These are phyloP conservation scores for Triangularia setosa DNA, from an alignment of 2,329 filamentous ascomycete species.

Conservation along the genomic window DNA sequence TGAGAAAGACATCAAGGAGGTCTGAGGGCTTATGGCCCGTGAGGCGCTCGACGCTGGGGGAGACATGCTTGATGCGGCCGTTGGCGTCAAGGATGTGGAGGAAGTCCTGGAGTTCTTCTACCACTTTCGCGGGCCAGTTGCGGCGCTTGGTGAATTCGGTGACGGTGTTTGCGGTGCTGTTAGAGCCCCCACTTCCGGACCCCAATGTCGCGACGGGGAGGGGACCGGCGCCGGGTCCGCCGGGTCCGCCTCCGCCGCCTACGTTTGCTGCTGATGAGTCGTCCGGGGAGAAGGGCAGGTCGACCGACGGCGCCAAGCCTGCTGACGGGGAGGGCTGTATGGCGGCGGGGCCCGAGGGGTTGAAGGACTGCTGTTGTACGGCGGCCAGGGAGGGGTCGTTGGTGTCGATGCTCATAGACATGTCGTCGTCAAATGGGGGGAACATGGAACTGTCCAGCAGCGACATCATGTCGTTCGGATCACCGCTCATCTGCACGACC, in stretches of 20 bases:
- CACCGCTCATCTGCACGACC: conserved; percentile 26
- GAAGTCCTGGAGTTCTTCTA: conserved; percentile 87
- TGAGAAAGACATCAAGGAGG: conserved; percentile 70
- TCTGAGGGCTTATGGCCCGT: conserved; percentile 72
- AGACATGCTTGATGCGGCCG: conserved; percentile 81
- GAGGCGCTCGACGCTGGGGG: conserved; percentile 68
- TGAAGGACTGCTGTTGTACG: conserved; percentile 27
- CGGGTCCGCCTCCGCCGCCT: conserved; percentile 13
- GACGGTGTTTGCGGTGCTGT: conserved; percentile 37
- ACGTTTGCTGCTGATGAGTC: conserved; percentile 6
- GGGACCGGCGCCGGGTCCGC: conserved; percentile 41
- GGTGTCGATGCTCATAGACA: conserved; percentile 38
- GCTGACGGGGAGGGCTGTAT: conserved; percentile 9
- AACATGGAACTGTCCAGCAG: conserved; percentile 43
- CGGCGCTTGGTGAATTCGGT: conserved; percentile 59
- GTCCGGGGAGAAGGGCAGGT: conserved; percentile 20
- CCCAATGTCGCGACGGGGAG: conserved; percentile 34
- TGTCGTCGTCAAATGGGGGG: conserved; percentile 30
- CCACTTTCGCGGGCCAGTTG: conserved; percentile 83
- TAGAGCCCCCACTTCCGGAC: conserved; percentile 29
- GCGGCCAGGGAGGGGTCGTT: conserved; percentile 31
- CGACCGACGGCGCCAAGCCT: conserved; percentile 6
- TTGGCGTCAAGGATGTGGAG: conserved; percentile 82
- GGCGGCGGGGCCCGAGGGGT: conserved; percentile 23
- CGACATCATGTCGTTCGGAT: conserved; percentile 40